phyloP scores from a whole-genome alignment of 176 grass and related monocot genomes.

The Aegilops umbellulata region DNA sequence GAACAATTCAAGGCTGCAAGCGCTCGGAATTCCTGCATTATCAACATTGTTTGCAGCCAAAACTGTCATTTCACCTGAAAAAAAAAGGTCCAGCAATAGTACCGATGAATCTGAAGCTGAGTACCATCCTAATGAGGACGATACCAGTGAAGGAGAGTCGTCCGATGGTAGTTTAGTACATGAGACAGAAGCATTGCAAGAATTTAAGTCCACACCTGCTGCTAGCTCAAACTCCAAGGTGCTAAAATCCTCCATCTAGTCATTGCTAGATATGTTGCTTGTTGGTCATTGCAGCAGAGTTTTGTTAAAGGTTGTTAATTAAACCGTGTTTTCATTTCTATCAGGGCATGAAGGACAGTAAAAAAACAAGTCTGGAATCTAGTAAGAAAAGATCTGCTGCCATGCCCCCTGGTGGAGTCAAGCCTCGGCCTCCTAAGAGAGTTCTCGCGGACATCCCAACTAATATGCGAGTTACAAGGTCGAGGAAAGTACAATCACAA shows the following conservation, averaged over 20 bases:
- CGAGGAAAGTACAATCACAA: background rate
- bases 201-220: background rate
- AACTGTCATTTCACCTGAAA: background rate
- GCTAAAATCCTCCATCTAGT: background rate
- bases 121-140: background rate
- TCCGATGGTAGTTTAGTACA: no score
- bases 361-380: background rate
- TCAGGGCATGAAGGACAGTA: background rate
- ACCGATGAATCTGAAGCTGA: background rate
- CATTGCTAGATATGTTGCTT: background rate
- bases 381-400: background rate
- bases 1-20: no score
- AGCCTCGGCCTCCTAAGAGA: background rate
- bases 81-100: no score
- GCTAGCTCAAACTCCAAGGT: background rate
- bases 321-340: background rate
- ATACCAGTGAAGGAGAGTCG: background rate
- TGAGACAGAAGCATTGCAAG: no score
- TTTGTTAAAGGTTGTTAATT: background rate
- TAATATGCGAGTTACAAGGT: background rate
- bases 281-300: background rate
- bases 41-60: no score
- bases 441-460: background rate
- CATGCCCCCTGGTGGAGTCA: background rate
- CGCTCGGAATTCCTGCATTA: no score